Evolutionary conservation across 768 basidiomycete species (phyloP).

Genomic region (Mycena albidolilacea): DNA sequence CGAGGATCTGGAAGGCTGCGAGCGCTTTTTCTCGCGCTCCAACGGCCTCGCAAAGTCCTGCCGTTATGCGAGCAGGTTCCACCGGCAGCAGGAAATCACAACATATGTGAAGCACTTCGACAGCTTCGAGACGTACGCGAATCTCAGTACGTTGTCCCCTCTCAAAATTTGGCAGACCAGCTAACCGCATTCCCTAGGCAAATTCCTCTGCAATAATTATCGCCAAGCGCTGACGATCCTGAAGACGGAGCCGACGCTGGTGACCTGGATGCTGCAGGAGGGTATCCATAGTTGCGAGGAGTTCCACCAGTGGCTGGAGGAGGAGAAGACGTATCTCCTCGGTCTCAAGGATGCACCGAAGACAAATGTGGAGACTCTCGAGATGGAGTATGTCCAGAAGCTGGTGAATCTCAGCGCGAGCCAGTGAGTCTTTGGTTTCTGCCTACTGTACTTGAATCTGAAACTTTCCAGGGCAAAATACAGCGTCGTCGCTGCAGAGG

Average conservation of each 20-base stretch:
- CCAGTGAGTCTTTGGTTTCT: neutral
- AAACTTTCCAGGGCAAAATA: too few relatives aligned
- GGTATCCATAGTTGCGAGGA: neutral
- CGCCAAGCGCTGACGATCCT: slow-evolving; percentile 34
- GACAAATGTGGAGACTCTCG: neutral
- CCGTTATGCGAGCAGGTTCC: too few relatives aligned
- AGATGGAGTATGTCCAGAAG: slow-evolving; percentile 18
- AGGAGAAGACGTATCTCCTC: slow-evolving; percentile 1
- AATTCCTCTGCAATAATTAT: slow-evolving; percentile 26
- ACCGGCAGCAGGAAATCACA: too few relatives aligned
- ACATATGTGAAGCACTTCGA: too few relatives aligned
- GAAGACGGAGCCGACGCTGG: slow-evolving; percentile 18
- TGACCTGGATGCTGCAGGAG: slow-evolving; percentile 25
- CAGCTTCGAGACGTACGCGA: neutral
- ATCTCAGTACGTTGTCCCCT: neutral
- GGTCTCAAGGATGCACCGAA: neutral
- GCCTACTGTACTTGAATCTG: too few relatives aligned
- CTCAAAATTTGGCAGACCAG: neutral
- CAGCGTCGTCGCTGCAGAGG: too few relatives aligned
- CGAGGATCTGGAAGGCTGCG: too few relatives aligned
- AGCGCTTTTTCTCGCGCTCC: too few relatives aligned
- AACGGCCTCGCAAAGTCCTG: too few relatives aligned
- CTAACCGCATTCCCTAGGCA: neutral
- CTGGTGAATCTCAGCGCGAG: neutral
- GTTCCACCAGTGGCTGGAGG: slow-evolving; percentile 28